phyloP scores from a whole-genome alignment of 73 alveolate species.

The Paramecium primaurelia region DNA sequence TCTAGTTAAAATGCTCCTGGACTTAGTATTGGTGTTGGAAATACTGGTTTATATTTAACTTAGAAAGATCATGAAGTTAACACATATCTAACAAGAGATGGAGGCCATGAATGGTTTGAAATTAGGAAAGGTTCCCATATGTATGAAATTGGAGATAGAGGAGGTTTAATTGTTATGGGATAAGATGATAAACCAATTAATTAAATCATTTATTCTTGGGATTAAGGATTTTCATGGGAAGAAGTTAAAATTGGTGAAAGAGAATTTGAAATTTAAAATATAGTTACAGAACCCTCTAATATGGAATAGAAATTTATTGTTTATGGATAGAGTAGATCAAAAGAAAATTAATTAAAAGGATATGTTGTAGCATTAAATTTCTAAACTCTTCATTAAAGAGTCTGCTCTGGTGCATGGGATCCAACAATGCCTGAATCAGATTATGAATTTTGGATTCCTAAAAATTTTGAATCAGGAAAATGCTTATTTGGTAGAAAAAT shows the following conservation, averaged over 20 bases:
- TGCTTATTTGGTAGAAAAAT: constrained; percentile 82
- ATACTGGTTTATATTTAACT: constrained; percentile 70
- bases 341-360: constrained; percentile 55
- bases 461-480: constrained; percentile 68
- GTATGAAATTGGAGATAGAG: constrained; percentile 87
- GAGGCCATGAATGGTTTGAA: constrained; percentile 84
- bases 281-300: constrained; percentile 76
- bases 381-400: constrained; percentile 66
- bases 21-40: constrained; percentile 78
- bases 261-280: constrained; percentile 62
- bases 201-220: constrained; percentile 66
- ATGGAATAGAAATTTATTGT: constrained; percentile 72
- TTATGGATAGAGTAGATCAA: constrained; percentile 61
- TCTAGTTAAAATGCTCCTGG: constrained; percentile 78
- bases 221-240: constrained; percentile 78
- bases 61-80: constrained; percentile 57
- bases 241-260: constrained; percentile 39
- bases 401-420: constrained; percentile 72
- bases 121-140: constrained; percentile 79
- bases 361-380: constrained; percentile 72
- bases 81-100: constrained; percentile 86
- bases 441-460: constrained; percentile 89
- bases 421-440: constrained; percentile 67
- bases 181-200: constrained; percentile 65
- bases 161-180: constrained; percentile 86